Evolutionary conservation across 352 stramenopile species (phyloP), one percentile per base, ranked within the genome.

Genomic region (Phytophthora pinifolia): DNA sequence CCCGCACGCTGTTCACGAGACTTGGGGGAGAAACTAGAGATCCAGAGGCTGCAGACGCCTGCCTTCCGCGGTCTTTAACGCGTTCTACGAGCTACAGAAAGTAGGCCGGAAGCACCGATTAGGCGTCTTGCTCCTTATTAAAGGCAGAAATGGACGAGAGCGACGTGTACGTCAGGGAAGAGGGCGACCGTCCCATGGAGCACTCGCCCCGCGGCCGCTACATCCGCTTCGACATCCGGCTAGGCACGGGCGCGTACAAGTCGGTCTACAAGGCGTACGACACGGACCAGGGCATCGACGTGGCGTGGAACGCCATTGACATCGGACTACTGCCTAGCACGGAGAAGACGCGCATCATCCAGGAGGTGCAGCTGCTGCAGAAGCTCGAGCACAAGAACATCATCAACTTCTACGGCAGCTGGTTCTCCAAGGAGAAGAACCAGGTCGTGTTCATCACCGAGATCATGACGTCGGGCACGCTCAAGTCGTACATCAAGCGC

Each of bases 401-500:
- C 56, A 99, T 99, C 76, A 98, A 98, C 58, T 99, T 99, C 69
- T 98, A 99, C 72, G 96, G 95, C 44, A 98, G 84, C 43, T 99
- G 97, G 96, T 97, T 99, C 60, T 98, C 97, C 53, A 89, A 97
- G 61, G 97, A 99, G 71, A 96, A 96, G 70, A 97, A 99, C 64
- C 85, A 98, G 54, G 95, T 99, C 6, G 94, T 99, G 62, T 99
- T 99, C 63, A 98, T 99, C 46, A 99, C 97, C 3, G 96, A 99
- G 75, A 98, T 99, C 70, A 94, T 99, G 67, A 98, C 91, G 1
- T 98, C 92, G 6, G 97, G 93, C 15, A 97, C 87, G 25, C 77
- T 98, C 36, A 97, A 97, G 57, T 95, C 76, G 45, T 99, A 99
- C 62, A 98, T 99, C 63, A 97, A 97, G 63, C 97, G 98, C 64